phyloP scores from a whole-genome alignment of 1,284 basidiomycete species.

The Ustilago lituana region DNA sequence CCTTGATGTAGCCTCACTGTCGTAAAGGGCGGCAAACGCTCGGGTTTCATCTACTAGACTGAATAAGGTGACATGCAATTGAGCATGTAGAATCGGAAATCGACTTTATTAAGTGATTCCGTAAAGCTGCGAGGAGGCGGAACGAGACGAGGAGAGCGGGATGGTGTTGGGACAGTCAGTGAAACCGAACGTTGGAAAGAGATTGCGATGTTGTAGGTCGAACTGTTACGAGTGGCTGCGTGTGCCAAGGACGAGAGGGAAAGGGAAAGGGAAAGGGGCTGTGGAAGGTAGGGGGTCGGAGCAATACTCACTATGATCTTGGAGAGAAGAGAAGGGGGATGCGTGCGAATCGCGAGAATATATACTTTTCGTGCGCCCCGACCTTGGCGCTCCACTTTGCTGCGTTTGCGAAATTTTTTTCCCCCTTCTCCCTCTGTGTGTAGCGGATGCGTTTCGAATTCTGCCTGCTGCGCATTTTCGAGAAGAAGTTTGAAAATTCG shows the following conservation, averaged over 20 bases:
- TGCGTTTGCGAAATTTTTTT: conserved; percentile 21
- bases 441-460: no score
- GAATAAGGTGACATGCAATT: conserved; percentile 65
- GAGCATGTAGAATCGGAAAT: conserved; percentile 65
- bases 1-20: conserved; percentile 59
- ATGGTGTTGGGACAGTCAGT: conserved; percentile 17
- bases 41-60: conserved; percentile 65
- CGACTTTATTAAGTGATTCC: conserved; percentile 67
- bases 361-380: conserved; percentile 29
- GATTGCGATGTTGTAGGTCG: not conserved
- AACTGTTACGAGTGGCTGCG: no score
- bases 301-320: conserved; percentile 56
- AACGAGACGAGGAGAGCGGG: not conserved
- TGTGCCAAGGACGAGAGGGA: not conserved
- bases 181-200: conserved; percentile 8
- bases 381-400: not conserved
- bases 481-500: not conserved
- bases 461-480: conserved; percentile 4
- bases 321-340: conserved; percentile 39
- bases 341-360: conserved; percentile 27
- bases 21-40: conserved; percentile 62
- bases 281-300: conserved; percentile 22
- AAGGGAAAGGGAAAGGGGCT: not conserved
- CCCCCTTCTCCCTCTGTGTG: no score
- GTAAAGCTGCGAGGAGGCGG: conserved; percentile 54